Base-by-base conservation (phyloP, 805 yeast genomes). In the Yamadazyma kitorensis region DNA sequence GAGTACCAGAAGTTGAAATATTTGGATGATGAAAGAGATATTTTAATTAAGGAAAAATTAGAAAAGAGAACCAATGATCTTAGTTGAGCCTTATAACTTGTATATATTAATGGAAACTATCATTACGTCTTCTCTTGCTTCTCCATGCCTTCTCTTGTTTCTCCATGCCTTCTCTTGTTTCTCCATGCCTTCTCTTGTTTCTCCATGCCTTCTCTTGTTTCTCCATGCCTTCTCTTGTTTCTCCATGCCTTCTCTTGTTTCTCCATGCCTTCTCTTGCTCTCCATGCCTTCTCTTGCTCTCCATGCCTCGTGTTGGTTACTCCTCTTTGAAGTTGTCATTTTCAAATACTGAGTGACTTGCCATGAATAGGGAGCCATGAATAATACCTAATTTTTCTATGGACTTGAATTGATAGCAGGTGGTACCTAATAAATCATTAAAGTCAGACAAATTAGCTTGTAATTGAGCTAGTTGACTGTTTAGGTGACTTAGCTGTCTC, bases 21-120 rank as follows among this genome's bases (percentile, higher is more conserved):
- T 45, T 70, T 83, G 37, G 95, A 86, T 54, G 68, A 64, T 28
- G 86, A 85, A 52, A 68, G 87, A 45, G 87, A 82, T 47, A 59
- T 72, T 32, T 66, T 78, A 41, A 78, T 86, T 24, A 58, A 70
- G 35, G 78, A 77, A 45, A 86, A 84, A 36, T 34, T 45, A 18
- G 56, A 53, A 27, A 52, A 40, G 29, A 33, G 27, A 27, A 29
- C 29, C n/a, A n/a, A n/a, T n/a, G n/a, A n/a, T n/a, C n/a, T n/a
- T n/a, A n/a, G n/a, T n/a, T n/a, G n/a, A n/a, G n/a, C n/a, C n/a
- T n/a, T n/a, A n/a, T n/a, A n/a, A n/a, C n/a, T n/a, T n/a, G n/a
- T n/a, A n/a, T n/a, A n/a, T n/a, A n/a, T n/a, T n/a, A n/a, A n/a
- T n/a, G n/a, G n/a, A n/a, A n/a, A n/a, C n/a, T n/a, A n/a, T n/a